phyloP scores from a whole-genome alignment of 495 filamentous ascomycete genomes.

The Staphylotrichum longicolle region DNA sequence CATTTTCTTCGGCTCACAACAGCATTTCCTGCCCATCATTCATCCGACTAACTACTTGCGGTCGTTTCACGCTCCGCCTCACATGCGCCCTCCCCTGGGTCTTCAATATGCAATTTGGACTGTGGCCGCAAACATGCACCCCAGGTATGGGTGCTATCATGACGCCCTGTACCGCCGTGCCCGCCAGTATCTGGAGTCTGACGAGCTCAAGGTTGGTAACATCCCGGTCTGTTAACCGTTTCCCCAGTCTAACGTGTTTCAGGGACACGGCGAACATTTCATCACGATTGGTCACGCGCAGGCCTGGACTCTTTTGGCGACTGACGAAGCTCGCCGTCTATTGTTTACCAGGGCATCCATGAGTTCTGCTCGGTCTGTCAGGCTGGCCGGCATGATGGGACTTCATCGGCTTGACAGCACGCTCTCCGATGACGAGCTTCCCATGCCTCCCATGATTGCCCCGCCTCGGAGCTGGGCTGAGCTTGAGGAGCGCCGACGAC shows the following conservation, averaged over 20 bases:
- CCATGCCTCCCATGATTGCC: slow-evolving; percentile 37
- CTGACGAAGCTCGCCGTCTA: slow-evolving; percentile 44
- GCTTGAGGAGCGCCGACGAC: slow-evolving; percentile 50
- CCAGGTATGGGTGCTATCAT: slow-evolving; percentile 41
- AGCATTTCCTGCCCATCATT: slow-evolving; percentile 41
- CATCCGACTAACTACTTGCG: slow-evolving; percentile 42
- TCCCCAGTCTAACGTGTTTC: slow-evolving; percentile 8
- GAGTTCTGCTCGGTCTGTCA: slow-evolving; percentile 41
- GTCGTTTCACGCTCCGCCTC: slow-evolving; percentile 42
- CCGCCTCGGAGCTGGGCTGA: slow-evolving; percentile 47
- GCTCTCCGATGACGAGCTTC: slow-evolving; percentile 31
- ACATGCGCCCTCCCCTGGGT: slow-evolving; percentile 48
- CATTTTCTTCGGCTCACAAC: slow-evolving; percentile 41
- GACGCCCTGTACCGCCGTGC: slow-evolving; percentile 48
- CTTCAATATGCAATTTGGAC: slow-evolving; percentile 53
- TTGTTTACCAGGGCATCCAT: slow-evolving; percentile 46
- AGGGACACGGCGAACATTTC: slow-evolving; percentile 47
- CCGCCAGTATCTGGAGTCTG: slow-evolving; percentile 49
- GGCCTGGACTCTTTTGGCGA: slow-evolving; percentile 45
- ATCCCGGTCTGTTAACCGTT: background rate
- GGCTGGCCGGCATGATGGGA: slow-evolving; percentile 48
- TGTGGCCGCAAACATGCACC: slow-evolving; percentile 37
- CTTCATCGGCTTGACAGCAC: slow-evolving; percentile 46
- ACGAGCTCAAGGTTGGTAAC: slow-evolving; percentile 46
- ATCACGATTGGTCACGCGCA: slow-evolving; percentile 49